These are phyloP conservation scores for Ceriops tagal DNA, from an alignment of 345 rosid genomes.

Conservation along the genomic window DNA sequence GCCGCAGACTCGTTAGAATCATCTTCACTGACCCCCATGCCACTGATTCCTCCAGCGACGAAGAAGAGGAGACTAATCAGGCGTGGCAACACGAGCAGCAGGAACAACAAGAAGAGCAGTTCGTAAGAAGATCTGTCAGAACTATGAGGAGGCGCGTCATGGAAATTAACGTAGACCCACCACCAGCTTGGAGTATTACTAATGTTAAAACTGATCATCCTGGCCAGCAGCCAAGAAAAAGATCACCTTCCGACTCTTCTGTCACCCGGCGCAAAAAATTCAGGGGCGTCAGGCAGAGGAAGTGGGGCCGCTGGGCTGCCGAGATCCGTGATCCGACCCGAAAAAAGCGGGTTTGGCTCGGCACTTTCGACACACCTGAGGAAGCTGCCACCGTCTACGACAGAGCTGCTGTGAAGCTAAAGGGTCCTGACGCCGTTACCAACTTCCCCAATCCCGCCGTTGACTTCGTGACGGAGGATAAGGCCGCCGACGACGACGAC, in stretches of 20 bases:
- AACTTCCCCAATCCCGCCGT: constrained; percentile 40
- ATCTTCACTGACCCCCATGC: constrained; percentile 25
- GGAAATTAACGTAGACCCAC: constrained; percentile 8
- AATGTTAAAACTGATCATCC: neutral
- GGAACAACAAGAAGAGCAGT: neutral
- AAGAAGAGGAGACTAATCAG: neutral
- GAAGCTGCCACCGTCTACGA: constrained; percentile 60
- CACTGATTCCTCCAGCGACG: constrained; percentile 28
- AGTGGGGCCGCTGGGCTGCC: constrained; percentile 66
- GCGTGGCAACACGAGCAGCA: neutral
- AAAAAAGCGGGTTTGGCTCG: constrained; percentile 47
- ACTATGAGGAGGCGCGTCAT: constrained; percentile 14
- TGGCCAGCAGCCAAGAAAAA: neutral
- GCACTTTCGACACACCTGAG: constrained; percentile 51
- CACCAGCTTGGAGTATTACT: neutral
- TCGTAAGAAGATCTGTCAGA: neutral
- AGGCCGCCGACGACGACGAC: neutral
- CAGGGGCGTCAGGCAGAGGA: constrained; percentile 58
- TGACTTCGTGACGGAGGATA: constrained; percentile 10
- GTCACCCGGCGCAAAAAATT: constrained; percentile 31
- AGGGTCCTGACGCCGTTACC: constrained; percentile 47
- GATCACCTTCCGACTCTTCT: constrained; percentile 7
- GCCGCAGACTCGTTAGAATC: constrained; percentile 15
- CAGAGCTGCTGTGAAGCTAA: constrained; percentile 44
- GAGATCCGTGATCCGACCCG: constrained; percentile 48